phyloP scores from a whole-genome alignment of 129 eudicot species.

The Tanacetum coccineum region DNA sequence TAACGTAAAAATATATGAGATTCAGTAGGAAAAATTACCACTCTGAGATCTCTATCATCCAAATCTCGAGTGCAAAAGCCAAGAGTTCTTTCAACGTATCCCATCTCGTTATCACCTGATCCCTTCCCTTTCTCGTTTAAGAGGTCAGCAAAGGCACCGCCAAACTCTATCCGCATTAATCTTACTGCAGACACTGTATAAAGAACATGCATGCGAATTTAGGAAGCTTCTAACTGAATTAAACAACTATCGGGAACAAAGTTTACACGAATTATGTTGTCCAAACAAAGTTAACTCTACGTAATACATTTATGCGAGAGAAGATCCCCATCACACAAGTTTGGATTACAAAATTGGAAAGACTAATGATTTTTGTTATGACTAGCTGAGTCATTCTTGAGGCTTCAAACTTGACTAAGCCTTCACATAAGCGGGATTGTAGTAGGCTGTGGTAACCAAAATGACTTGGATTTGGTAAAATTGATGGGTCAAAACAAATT shows the following conservation, averaged over 20 bases:
- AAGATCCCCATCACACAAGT: not conserved
- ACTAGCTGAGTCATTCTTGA: too few species aligned
- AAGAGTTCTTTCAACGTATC: conserved; percentile 89
- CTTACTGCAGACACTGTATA: conserved; percentile 84
- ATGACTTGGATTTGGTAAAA: not conserved
- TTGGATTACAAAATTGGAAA: too few species aligned
- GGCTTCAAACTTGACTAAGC: not conserved
- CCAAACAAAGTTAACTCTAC: not conserved
- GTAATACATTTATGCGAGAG: not conserved
- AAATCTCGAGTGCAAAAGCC: conserved; percentile 85
- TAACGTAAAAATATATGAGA: not conserved
- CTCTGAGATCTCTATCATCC: conserved; percentile 84
- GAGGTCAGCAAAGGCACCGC: conserved; percentile 96
- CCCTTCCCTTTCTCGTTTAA: conserved; percentile 92
- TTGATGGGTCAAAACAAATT: too few species aligned
- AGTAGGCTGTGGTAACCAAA: not conserved
- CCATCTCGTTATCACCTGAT: conserved; percentile 90
- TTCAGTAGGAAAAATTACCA: conserved; percentile 46
- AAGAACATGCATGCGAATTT: conserved; percentile 12
- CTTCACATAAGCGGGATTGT: not conserved
- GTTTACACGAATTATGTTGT: not conserved
- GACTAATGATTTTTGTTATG: too few species aligned
- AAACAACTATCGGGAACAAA: not conserved
- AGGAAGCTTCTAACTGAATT: conserved; percentile 11
- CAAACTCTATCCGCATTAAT: conserved; percentile 92